Evolutionary conservation across 2,329 filamentous ascomycete species (phyloP).

Genomic region (Arthrobotrys pseudoclavata): DNA sequence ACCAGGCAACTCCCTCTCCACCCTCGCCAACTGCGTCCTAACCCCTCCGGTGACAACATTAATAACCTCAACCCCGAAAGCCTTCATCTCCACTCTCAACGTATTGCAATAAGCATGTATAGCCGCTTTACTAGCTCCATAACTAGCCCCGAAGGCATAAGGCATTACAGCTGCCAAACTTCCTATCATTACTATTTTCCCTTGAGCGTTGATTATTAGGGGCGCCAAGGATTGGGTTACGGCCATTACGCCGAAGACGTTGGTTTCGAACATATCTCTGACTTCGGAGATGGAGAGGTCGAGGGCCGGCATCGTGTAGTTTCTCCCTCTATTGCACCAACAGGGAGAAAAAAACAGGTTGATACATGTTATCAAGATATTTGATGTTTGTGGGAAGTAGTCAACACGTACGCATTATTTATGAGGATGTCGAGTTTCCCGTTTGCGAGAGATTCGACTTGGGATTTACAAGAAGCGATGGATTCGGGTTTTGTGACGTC

Average conservation of each 20-base stretch:
- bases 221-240: slow-evolving; percentile 67
- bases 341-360: too few relatives aligned
- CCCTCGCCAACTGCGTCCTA: slow-evolving; percentile 54
- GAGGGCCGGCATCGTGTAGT: slow-evolving; percentile 64
- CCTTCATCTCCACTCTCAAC: slow-evolving; percentile 67
- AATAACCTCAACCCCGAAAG: slow-evolving; percentile 61
- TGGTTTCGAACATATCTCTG: slow-evolving; percentile 66
- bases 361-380: too few relatives aligned
- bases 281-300: slow-evolving; percentile 63
- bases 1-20: slow-evolving; percentile 43
- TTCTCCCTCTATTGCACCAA: slow-evolving; percentile 64
- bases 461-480: slow-evolving; percentile 69
- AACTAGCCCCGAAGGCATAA: slow-evolving; percentile 66
- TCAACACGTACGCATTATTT: slow-evolving; percentile 71
- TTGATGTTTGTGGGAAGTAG: background rate
- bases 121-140: slow-evolving; percentile 68
- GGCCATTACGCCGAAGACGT: slow-evolving; percentile 66
- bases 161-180: slow-evolving; percentile 65
- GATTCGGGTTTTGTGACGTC: slow-evolving; percentile 72
- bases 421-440: slow-evolving; percentile 73
- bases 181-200: slow-evolving; percentile 67
- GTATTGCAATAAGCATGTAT: slow-evolving; percentile 66
- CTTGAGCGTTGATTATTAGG: slow-evolving; percentile 65
- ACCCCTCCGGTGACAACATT: slow-evolving; percentile 62
- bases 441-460: slow-evolving; percentile 69